Base-by-base conservation (phyloP, 164 flowering plant genomes). In the Vitis rotundifolia region DNA sequence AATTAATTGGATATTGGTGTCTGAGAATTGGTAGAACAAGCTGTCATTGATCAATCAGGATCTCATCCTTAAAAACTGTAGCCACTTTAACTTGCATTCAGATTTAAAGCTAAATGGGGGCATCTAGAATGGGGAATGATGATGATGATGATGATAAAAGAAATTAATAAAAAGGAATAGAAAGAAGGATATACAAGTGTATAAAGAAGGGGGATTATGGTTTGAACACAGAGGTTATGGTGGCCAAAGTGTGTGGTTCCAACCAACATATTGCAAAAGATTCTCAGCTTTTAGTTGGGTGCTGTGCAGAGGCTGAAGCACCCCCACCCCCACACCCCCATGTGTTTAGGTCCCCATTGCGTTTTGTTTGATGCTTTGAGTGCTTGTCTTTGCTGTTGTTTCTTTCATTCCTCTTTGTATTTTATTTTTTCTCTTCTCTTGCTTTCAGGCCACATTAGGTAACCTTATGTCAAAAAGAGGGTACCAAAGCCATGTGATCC, bases 201-300 rank as follows among this genome's bases (percentile, higher is more conserved):
- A 22, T 29, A 22, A 61, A 61, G 47, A 61, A 44, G 11, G 9
- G 19, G 3, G 61, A 26, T 9, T 9, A 59, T 16, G 29, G 61
- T 9, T 16, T 2, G 4, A 59, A 9, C 61, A 59, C 61, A 59
- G 18, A 28, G 11, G 37, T 26, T 16, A 2, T 69, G 52, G 44
- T 37, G 19, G 47, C 60, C 15, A 16, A 53, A 67, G 64, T 50
- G 80, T 79, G 81, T 78, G 79, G 62, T 79, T 78, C 81, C 85
- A 76, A 82, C 80, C 79, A 84, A 80, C 83, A 80, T 71, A 73
- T 80, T 70, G 80, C 75, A 78, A 76, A 76, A 84, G 79, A 82
- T 78, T 80, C 82, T 72, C 63, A 70, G 65, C 74, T 67, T 59
- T 80, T 62, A 50, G 73, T 68, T 78, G 84, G 84, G 76, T 80